Percentiles rank a stretch among this genome's conserved stretches.
These are phyloP conservation scores for Candida xiaguanensis DNA, from an alignment of 805 yeast genomes.

Conservation along the genomic window DNA sequence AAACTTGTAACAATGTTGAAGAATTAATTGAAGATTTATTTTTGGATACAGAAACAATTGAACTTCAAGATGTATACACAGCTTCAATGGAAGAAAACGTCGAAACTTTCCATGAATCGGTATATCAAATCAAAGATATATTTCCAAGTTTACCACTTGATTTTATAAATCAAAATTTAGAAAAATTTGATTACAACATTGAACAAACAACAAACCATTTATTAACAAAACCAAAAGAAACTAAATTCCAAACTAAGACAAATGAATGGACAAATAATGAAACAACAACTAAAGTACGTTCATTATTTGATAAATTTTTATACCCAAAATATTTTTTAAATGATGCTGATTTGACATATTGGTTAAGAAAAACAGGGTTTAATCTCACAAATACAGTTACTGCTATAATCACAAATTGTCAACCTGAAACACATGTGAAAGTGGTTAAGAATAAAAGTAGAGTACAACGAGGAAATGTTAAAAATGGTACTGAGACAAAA, in stretches of 20 bases:
- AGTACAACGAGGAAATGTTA: constrained; percentile 26
- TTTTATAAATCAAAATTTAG: constrained; percentile 21
- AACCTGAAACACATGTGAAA: background rate
- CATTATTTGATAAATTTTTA: constrained; percentile 15
- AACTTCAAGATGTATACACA: constrained; percentile 4
- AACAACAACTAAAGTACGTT: constrained; percentile 16
- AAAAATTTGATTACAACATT: constrained; percentile 25
- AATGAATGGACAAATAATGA: constrained; percentile 15
- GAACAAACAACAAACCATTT: constrained; percentile 14
- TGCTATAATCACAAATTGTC: constrained; percentile 24
- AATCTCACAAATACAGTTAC: constrained; percentile 31
- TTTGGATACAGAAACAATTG: constrained; percentile 13
- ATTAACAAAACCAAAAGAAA: constrained; percentile 4
- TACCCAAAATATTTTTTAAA: background rate
- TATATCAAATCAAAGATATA: constrained; percentile 32
- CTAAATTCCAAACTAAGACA: background rate
- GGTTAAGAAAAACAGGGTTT: constrained; percentile 24
- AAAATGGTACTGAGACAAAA: background rate
- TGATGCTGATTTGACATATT: constrained; percentile 12
- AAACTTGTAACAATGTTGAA: constrained; percentile 19
- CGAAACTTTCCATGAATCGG: constrained; percentile 12
- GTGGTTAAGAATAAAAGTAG: constrained; percentile 21
- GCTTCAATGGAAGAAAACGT: background rate
- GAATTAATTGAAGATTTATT: constrained; percentile 24
- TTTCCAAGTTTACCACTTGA: constrained; percentile 41